Evolutionary conservation across 108 stramenopile species (phyloP).

Genomic region (Cyclotella distinguenda): DNA sequence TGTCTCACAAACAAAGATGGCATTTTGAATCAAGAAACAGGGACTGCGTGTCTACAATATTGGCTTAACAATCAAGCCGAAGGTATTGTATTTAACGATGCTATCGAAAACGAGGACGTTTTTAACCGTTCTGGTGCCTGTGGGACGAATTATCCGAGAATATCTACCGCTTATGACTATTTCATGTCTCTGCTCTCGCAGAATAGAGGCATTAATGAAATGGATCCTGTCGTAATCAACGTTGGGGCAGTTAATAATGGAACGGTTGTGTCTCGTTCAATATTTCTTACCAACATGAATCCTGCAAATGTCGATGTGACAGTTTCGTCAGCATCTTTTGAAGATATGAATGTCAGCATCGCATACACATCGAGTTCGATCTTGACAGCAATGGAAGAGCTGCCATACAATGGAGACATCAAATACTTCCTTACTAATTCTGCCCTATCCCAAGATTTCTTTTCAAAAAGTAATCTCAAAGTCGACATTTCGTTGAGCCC

Average conservation of each 20-base stretch:
- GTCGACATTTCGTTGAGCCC: slow-evolving; percentile 32
- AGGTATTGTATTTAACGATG: slow-evolving; percentile 14
- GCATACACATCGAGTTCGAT: slow-evolving; percentile 55
- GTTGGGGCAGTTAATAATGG: slow-evolving; percentile 60
- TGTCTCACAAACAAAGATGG: slow-evolving; percentile 12
- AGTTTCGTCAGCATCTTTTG: slow-evolving; percentile 60
- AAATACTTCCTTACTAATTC: slow-evolving; percentile 30
- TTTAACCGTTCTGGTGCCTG: not conserved
- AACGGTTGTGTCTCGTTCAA: slow-evolving; percentile 41
- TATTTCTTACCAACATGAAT: slow-evolving; percentile 72
- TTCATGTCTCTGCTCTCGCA: not conserved
- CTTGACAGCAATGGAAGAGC: slow-evolving; percentile 2
- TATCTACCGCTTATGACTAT: not conserved
- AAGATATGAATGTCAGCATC: slow-evolving; percentile 61
- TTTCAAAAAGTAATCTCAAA: slow-evolving; percentile 26
- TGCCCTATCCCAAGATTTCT: slow-evolving; percentile 5
- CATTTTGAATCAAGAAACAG: slow-evolving; percentile 3
- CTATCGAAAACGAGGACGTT: slow-evolving; percentile 1
- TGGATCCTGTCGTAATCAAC: slow-evolving; percentile 57
- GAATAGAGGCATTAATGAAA: not conserved
- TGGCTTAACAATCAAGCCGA: slow-evolving; percentile 21
- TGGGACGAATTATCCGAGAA: not conserved
- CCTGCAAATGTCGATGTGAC: slow-evolving; percentile 61
- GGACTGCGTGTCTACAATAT: slow-evolving; percentile 23
- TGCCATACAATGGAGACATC: not conserved